Evolutionary conservation across 495 filamentous ascomycete genomes (phyloP).

Genomic region (Annulohypoxylon maeteangense): DNA sequence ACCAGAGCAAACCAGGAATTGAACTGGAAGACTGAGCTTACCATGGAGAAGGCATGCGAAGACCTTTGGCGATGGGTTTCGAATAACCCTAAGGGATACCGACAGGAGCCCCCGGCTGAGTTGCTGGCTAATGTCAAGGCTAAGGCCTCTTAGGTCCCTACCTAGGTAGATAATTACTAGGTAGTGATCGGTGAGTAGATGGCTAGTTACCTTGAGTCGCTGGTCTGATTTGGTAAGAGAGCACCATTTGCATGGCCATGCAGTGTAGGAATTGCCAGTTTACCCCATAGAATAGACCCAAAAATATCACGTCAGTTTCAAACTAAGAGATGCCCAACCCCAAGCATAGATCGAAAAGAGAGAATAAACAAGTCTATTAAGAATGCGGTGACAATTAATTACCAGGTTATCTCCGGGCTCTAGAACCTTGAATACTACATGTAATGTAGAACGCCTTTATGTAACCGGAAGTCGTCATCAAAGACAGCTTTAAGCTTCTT

Average conservation of each 20-base stretch:
- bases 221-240: constrained; percentile 21
- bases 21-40: constrained; percentile 88
- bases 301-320: background rate
- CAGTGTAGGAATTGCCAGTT: constrained; percentile 5
- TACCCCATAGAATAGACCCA: constrained; percentile 31
- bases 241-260: constrained; percentile 13
- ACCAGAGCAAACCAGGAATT: constrained; percentile 87
- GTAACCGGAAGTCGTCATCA: background rate
- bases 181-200: background rate
- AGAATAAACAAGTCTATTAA: background rate
- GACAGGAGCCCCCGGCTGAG: constrained; percentile 86
- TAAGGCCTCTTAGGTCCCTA: constrained; percentile 42
- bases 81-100: constrained; percentile 96
- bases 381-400: no score
- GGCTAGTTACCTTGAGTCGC: constrained; percentile 3
- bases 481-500: background rate
- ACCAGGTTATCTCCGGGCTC: no score
- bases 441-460: no score
- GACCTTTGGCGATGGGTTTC: constrained; percentile 95
- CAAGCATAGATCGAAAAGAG: background rate
- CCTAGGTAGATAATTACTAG: background rate
- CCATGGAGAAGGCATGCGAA: constrained; percentile 90
- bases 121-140: constrained; percentile 76
- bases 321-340: background rate
- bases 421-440: no score